Evolutionary conservation across 345 rosid species (phyloP).

Genomic region (Populus tremula): DNA sequence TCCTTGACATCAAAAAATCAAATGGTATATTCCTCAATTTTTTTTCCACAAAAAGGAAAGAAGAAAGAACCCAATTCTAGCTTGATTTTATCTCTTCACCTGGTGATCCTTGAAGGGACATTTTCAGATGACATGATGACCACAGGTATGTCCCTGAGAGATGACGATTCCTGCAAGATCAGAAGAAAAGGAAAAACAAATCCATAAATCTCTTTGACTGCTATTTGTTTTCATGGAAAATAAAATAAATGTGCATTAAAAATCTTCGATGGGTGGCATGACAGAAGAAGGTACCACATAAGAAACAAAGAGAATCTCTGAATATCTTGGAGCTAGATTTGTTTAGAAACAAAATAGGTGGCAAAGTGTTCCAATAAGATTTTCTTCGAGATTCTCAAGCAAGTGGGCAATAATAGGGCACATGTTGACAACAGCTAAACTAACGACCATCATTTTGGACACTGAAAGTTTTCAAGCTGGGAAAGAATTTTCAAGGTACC

Average conservation of each 20-base stretch:
- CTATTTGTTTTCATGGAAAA: neutral
- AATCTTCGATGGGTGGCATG: neutral
- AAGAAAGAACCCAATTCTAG: neutral
- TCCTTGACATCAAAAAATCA: neutral
- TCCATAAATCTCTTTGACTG: too few relatives aligned
- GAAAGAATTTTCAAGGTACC: neutral
- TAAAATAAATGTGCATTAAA: neutral
- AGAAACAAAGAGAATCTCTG: conserved; percentile 21
- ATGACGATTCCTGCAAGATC: conserved; percentile 53
- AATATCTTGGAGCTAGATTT: conserved; percentile 20
- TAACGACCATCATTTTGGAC: neutral
- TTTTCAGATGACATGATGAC: conserved; percentile 83
- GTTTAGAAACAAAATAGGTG: conserved; percentile 14
- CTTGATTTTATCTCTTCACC: conserved; percentile 28
- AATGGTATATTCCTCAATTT: neutral
- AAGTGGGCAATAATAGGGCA: conserved; percentile 16
- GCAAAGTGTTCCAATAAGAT: conserved; percentile 31
- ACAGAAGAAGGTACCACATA: neutral
- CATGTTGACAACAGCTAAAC: conserved; percentile 2
- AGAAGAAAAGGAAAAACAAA: neutral
- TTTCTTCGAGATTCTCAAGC: conserved; percentile 24
- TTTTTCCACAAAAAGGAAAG: neutral
- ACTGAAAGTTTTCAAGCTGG: neutral
- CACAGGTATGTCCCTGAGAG: conserved; percentile 58
- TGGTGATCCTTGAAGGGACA: conserved; percentile 64